A percentile compares a stretch with the other conserved stretches of the same genome.
These are phyloP conservation scores for Neckera pumila DNA, from an alignment of 225 moss, liverwort and hornwort species.

Conservation along the genomic window DNA sequence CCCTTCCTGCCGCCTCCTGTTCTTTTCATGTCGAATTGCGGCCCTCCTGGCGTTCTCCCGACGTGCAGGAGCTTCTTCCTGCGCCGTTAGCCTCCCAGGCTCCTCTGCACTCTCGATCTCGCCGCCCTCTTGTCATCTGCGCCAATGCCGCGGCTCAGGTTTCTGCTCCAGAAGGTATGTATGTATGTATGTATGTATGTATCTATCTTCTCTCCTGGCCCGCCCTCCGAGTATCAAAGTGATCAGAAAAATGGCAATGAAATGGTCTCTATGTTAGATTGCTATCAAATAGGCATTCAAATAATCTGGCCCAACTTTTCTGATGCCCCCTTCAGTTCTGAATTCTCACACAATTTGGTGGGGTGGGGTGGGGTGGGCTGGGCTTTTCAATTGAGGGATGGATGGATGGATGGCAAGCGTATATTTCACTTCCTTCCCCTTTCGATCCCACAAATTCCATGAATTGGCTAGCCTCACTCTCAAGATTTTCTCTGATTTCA, in stretches of 20 bases:
- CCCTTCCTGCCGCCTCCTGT: not conserved
- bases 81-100: not conserved
- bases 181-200: no score
- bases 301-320: no score
- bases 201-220: not conserved
- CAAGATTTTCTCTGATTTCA: not conserved
- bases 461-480: not conserved
- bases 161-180: constrained; percentile 23
- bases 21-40: not conserved
- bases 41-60: not conserved
- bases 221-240: no score
- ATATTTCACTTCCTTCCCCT: not conserved
- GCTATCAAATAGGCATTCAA: no score
- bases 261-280: no score
- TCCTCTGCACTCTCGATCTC: not conserved
- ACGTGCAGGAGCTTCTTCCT: not conserved
- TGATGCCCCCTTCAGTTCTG: not conserved
- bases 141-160: constrained; percentile 19
- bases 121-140: not conserved
- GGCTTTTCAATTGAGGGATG: not conserved
- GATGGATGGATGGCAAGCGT: not conserved
- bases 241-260: no score
- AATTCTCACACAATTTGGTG: not conserved
- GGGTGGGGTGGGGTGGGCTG: not conserved
- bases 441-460: not conserved